Percentiles rank a stretch among this genome's conserved stretches.
phyloP scores from a whole-genome alignment of 768 basidiomycete species.

The Pisolithus orientalis region DNA sequence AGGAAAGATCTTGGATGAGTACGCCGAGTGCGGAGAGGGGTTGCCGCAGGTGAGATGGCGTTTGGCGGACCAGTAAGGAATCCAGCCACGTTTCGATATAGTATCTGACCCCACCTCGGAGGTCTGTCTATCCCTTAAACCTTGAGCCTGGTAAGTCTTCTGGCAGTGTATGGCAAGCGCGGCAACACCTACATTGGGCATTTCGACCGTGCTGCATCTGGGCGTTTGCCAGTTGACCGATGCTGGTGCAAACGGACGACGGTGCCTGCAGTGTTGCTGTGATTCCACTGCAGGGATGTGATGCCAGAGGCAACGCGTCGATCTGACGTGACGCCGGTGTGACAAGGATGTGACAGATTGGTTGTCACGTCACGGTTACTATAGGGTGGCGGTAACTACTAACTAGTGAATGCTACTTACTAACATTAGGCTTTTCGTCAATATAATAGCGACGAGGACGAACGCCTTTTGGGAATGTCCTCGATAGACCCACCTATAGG shows the following conservation, averaged over 20 bases:
- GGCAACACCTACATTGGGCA: conserved; percentile 14
- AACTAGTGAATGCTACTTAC: too few relatives aligned
- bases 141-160: conserved; percentile 6
- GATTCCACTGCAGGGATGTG: neutral
- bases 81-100: conserved; percentile 47
- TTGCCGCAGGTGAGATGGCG: conserved; percentile 90
- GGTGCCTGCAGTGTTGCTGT: neutral
- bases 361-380: too few relatives aligned
- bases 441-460: too few relatives aligned
- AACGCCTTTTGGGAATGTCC: conserved; percentile 22
- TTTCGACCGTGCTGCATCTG: conserved; percentile 28
- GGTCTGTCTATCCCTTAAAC: conserved; percentile 10
- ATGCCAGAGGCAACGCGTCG: neutral
- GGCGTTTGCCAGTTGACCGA: neutral
- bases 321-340: neutral
- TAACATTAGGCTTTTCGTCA: too few relatives aligned
- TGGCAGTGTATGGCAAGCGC: neutral
- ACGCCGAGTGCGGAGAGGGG: conserved; percentile 63
- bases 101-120: conserved; percentile 43
- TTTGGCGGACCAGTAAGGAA: conserved; percentile 84
- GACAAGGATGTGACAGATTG: neutral
- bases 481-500: conserved; percentile 48
- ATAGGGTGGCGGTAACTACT: too few relatives aligned
- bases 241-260: neutral
- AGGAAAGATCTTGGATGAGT: conserved; percentile 57